A percentile compares a stretch with the other conserved stretches of the same genome.
phyloP scores from a whole-genome alignment of 2,329 filamentous ascomycete species.

The Hortaea sp. region DNA sequence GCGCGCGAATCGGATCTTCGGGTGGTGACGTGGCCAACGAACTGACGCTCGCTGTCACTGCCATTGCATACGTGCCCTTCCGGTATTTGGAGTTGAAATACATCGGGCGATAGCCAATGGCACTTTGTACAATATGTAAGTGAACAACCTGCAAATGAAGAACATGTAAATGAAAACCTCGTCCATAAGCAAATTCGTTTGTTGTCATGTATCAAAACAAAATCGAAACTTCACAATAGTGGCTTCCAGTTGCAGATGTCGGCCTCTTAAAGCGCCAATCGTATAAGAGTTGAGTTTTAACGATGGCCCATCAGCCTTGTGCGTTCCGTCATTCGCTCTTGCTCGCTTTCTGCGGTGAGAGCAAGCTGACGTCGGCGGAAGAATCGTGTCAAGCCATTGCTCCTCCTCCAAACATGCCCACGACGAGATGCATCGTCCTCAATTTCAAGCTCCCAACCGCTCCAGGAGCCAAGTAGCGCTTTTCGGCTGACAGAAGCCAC shows the following conservation, averaged over 20 bases:
- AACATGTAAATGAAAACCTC: no score
- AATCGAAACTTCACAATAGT: no score
- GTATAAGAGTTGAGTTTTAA: no score
- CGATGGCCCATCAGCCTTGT: constrained; percentile 18
- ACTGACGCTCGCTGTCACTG: constrained; percentile 41
- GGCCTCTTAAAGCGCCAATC: no score
- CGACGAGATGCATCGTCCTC: constrained; percentile 17
- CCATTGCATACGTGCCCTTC: constrained; percentile 38
- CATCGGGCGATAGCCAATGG: constrained; percentile 19
- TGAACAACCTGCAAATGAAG: no score
- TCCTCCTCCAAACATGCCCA: constrained; percentile 13
- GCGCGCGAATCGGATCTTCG: constrained; percentile 40
- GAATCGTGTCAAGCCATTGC: constrained; percentile 5
- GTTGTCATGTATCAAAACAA: no score
- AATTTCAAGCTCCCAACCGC: constrained; percentile 20
- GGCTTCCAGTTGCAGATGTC: no score
- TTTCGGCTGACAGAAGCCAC: constrained; percentile 14
- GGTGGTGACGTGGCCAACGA: constrained; percentile 47
- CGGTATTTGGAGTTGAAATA: constrained; percentile 41
- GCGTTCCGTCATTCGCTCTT: constrained; percentile 23
- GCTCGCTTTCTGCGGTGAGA: constrained; percentile 24
- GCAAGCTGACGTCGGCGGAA: constrained; percentile 5
- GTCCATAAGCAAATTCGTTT: no score
- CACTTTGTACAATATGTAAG: no score
- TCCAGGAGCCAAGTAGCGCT: constrained; percentile 16